A percentile compares a stretch with the other conserved stretches of the same genome.
These are phyloP conservation scores for Chalciporus piperatus DNA, from an alignment of 768 basidiomycete species.

Conservation along the genomic window DNA sequence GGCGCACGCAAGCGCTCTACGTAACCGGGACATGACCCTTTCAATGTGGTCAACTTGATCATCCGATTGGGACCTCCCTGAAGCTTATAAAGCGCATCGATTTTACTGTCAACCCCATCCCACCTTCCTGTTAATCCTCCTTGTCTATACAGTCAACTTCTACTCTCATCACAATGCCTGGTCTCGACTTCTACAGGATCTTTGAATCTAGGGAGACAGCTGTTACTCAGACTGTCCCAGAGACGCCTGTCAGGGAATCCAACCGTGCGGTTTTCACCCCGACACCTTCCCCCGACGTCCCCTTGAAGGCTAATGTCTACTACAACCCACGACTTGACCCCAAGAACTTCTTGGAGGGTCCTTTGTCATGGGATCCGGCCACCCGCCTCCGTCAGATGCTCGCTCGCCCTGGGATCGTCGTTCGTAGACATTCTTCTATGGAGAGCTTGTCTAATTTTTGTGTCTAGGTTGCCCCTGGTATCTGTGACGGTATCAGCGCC, in stretches of 20 bases:
- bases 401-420: constrained; percentile 72
- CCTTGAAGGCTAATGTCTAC: constrained; percentile 37
- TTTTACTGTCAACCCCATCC: not conserved
- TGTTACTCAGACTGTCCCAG: not conserved
- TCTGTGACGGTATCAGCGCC: constrained; percentile 78
- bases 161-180: constrained; percentile 27
- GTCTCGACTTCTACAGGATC: constrained; percentile 32
- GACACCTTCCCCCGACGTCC: constrained; percentile 9
- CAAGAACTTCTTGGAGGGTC: constrained; percentile 64
- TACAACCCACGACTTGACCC: constrained; percentile 70
- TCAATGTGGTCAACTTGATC: constrained; percentile 4
- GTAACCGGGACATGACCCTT: constrained; percentile 26
- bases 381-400: constrained; percentile 72
- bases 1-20: constrained; percentile 15
- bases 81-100: constrained; percentile 21
- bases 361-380: constrained; percentile 63
- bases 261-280: not conserved
- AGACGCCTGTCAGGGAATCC: constrained; percentile 5
- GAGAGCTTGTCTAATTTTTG: not conserved
- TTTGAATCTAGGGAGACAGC: constrained; percentile 5
- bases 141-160: constrained; percentile 23
- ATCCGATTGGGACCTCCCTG: constrained; percentile 9
- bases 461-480: constrained; percentile 66
- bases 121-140: constrained; percentile 12
- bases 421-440: constrained; percentile 33